These are phyloP conservation scores for Ganoderma leucocontextum DNA, from an alignment of 1,284 basidiomycete genomes.

Conservation along the genomic window DNA sequence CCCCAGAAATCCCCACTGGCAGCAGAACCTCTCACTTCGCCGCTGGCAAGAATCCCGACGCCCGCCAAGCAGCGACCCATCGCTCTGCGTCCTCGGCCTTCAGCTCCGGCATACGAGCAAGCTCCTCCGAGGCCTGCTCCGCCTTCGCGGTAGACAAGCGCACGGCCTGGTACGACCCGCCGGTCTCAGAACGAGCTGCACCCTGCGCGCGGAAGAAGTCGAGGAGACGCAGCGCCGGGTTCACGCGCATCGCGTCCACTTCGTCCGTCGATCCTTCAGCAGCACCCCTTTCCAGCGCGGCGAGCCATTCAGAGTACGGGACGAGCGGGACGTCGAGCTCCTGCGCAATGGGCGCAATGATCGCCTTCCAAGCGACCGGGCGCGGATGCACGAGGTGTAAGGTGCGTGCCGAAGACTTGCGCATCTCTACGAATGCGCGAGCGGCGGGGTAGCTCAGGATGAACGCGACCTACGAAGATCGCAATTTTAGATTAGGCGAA, in stretches of 20 bases:
- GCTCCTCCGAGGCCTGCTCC: conserved; percentile 5
- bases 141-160: conserved; percentile 22
- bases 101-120: conserved; percentile 11
- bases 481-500: no score
- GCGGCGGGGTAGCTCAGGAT: conserved; percentile 36
- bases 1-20: no score
- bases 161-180: neutral
- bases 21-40: neutral
- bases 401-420: conserved; percentile 20
- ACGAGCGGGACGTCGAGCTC: conserved; percentile 32
- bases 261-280: conserved; percentile 7
- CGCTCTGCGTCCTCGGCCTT: conserved; percentile 6
- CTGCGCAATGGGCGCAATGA: conserved; percentile 28
- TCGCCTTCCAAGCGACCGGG: conserved; percentile 29
- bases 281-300: conserved; percentile 11
- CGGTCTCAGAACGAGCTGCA: neutral
- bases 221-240: conserved; percentile 34
- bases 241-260: conserved; percentile 28
- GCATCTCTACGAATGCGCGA: conserved; percentile 34
- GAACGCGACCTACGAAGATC: conserved; percentile 30
- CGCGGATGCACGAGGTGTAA: conserved; percentile 41
- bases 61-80: conserved; percentile 20
- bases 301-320: conserved; percentile 32
- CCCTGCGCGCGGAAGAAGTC: conserved; percentile 31
- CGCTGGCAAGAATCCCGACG: conserved; percentile 14